These are phyloP conservation scores for Aureobasidium zeae DNA, from an alignment of 2,329 filamentous ascomycete genomes.

Conservation along the genomic window DNA sequence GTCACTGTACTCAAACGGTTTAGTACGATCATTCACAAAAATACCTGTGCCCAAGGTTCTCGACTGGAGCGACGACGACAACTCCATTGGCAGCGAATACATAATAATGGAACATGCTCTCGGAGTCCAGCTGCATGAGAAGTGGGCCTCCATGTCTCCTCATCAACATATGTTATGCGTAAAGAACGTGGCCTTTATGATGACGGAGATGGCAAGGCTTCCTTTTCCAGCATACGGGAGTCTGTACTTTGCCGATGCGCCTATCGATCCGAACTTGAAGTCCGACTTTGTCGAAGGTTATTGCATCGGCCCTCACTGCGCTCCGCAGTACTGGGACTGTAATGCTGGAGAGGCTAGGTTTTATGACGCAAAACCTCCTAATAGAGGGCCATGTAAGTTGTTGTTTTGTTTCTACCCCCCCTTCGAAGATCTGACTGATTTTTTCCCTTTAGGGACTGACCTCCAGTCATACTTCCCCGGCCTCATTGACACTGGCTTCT, in stretches of 20 bases:
- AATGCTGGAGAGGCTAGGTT: not conserved
- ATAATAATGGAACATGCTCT: conserved; percentile 33
- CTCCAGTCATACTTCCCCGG: not conserved
- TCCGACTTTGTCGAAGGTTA: not conserved
- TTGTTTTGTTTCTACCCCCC: too few species aligned
- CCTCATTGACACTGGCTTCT: not conserved
- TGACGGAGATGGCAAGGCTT: conserved; percentile 2
- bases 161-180: not conserved
- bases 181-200: conserved; percentile 2
- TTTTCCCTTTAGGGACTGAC: not conserved
- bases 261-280: not conserved
- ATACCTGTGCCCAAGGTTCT: conserved; percentile 37
- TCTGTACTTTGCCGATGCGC: not conserved
- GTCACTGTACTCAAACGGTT: not conserved
- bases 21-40: conserved; percentile 31
- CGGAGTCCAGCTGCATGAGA: conserved; percentile 28
- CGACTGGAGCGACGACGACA: conserved; percentile 31
- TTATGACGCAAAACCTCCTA: too few species aligned
- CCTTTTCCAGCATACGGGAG: conserved; percentile 12
- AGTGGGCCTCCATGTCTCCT: conserved; percentile 13
- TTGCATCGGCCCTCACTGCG: conserved; percentile 8
- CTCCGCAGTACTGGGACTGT: conserved; percentile 2
- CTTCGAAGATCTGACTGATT: too few species aligned
- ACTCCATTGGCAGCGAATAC: conserved; percentile 31
- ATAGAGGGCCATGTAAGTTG: too few species aligned